Base-by-base conservation (phyloP, 2,329 filamentous ascomycete genomes). In the Paracoccidioides brasiliensis region DNA sequence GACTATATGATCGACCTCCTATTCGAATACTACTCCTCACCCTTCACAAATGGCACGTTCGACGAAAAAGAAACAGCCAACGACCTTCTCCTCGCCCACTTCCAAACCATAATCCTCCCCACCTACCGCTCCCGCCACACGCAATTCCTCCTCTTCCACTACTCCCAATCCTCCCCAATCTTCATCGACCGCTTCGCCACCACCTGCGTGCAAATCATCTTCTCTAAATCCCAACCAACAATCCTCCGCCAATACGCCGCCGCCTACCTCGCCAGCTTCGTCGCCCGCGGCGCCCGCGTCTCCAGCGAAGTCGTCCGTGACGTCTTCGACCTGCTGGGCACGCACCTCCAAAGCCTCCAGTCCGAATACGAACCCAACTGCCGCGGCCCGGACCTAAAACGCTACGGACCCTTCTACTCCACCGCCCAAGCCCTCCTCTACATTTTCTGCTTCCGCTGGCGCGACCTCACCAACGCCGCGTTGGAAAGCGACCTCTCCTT, bases 401-500 rank as follows among this genome's bases (percentile, higher is more conserved):
- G 86, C 49, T 95, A 91, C 67, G 82, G 84, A 50, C 82, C 86
- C 12, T 95, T 94, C 71, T 96, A 96, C 69, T 84, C 87, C 15
- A 82, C 90, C 50, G 83, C 86, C n/a, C 90, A 96, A 70, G 90
- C 90, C 1, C 77, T 94, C 2, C 80, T 96, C 30, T 96, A 96
- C 74, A 91, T 95, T 57, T 96, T 95, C 72, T 98, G 93, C 75
- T 98, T 98, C 76, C 84, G 93, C 55, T 98, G 93, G 93, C 85
- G 89, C 58, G 91, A 97, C 65, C 77, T 98, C 49, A 85, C 80
- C 1, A 80, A 79, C 3, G 80, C 85, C 12, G 72, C 79, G 12
- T 67, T 69, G 30, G 74, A 78, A 30, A 74, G 76, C 45, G 78
- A 81, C 53, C 67, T 80, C 1, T 78, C 83, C 14, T 72, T 76